A percentile compares a stretch with the other conserved stretches of the same genome.
These are phyloP conservation scores for Jaapia argillacea DNA, from an alignment of 768 basidiomycete species.

Conservation along the genomic window DNA sequence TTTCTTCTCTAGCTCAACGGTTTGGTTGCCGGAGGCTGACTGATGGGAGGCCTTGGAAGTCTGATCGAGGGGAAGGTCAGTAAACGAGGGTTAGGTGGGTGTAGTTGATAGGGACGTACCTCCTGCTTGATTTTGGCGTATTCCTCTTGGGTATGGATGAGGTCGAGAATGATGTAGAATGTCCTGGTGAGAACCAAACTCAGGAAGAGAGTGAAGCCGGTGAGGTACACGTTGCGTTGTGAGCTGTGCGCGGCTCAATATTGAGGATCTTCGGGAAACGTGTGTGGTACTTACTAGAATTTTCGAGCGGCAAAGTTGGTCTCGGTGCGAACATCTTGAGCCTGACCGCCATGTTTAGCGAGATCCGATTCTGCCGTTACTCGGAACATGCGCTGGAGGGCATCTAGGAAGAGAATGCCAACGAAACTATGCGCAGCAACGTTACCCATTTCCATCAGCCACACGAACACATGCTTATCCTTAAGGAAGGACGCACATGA, in stretches of 20 bases:
- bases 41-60: conserved; percentile 23
- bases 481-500: conserved; percentile 57
- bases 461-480: too few relatives aligned
- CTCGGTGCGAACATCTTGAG: conserved; percentile 64
- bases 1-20: conserved; percentile 6
- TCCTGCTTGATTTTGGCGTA: conserved; percentile 74
- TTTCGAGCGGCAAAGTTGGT: conserved; percentile 87
- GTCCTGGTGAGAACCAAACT: conserved; percentile 90
- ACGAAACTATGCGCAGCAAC: conserved; percentile 70
- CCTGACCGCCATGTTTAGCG: conserved; percentile 44
- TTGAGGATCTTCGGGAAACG: background rate
- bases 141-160: conserved; percentile 84
- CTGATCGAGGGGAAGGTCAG: conserved; percentile 12
- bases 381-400: conserved; percentile 87
- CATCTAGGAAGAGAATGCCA: conserved; percentile 81
- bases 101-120: too few relatives aligned
- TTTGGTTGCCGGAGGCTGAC: too few relatives aligned
- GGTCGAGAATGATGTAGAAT: conserved; percentile 86
- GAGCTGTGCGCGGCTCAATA: conserved; percentile 33
- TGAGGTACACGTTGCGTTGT: conserved; percentile 87
- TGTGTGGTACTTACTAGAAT: conserved; percentile 61
- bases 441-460: background rate
- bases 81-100: background rate
- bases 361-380: conserved; percentile 62
- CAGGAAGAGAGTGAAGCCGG: conserved; percentile 90